Conservation (phyloP, 2,329 filamentous ascomycete species). For the Orbilia blumenaviensis region DNA sequence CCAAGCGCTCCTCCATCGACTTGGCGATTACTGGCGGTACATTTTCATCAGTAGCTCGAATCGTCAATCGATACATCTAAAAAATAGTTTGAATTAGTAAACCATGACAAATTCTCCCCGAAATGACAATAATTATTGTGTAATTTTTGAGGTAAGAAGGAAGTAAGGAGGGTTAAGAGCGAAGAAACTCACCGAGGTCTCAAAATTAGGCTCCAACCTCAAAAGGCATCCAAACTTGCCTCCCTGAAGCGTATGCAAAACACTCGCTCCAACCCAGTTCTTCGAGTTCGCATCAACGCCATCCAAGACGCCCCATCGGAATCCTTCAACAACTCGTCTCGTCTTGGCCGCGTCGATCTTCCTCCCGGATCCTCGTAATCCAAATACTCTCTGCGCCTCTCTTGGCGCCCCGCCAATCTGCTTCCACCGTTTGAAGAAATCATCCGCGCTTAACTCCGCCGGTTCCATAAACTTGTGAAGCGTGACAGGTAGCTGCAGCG, state of each 20-base stretch:
- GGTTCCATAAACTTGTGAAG: slow-evolving; percentile 98
- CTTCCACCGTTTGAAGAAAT: slow-evolving; percentile 99
- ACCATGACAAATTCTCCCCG: slow-evolving; percentile 11
- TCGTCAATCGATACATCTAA: slow-evolving; percentile 93
- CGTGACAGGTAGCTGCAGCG: slow-evolving; percentile 84
- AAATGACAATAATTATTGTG: not conserved
- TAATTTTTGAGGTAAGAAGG: not conserved
- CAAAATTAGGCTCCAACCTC: slow-evolving; percentile 92
- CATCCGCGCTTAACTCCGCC: slow-evolving; percentile 83
- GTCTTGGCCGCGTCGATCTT: slow-evolving; percentile 78
- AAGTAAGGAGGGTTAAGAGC: not conserved
- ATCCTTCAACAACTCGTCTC: slow-evolving; percentile 77
- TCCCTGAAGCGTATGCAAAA: slow-evolving; percentile 79
- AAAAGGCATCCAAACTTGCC: slow-evolving; percentile 95
- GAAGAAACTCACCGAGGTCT: slow-evolving; percentile 76
- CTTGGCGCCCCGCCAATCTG: slow-evolving; percentile 90
- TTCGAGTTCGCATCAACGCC: slow-evolving; percentile 90
- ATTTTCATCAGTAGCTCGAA: slow-evolving; percentile 89
- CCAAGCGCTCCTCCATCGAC: slow-evolving; percentile 84
- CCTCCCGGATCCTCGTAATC: slow-evolving; percentile 68
- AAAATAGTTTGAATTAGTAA: slow-evolving; percentile 42
- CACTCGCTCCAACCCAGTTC: slow-evolving; percentile 92
- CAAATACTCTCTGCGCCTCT: slow-evolving; percentile 88
- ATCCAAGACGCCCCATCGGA: slow-evolving; percentile 86
- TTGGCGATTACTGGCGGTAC: slow-evolving; percentile 83